A percentile compares a stretch with the other conserved stretches of the same genome.
Conservation (phyloP, 257 asterid genomes). For the Solanum chilense region DNA sequence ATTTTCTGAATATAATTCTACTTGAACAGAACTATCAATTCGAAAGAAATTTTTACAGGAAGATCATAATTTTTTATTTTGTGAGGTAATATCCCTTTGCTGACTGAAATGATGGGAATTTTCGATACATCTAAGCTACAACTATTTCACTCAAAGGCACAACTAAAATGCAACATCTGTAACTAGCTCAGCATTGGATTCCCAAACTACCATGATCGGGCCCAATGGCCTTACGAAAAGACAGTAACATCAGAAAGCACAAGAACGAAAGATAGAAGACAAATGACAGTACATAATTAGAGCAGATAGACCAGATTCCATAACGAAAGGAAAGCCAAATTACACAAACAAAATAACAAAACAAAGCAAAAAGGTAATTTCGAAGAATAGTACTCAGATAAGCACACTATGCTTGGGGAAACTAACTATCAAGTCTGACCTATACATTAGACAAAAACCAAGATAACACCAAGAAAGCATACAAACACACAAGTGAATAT, state of each 20-base stretch:
- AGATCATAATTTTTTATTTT: background rate
- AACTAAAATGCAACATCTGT: background rate
- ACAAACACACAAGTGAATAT: background rate
- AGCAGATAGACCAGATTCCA: background rate
- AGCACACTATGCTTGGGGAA: background rate
- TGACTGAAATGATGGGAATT: background rate
- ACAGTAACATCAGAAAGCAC: slow-evolving; percentile 1
- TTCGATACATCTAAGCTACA: background rate
- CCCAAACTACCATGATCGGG: background rate
- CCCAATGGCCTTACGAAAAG: background rate
- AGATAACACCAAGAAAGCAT: background rate
- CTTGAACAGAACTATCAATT: background rate
- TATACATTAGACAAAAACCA: background rate
- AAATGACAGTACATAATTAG: background rate
- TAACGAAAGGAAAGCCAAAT: background rate
- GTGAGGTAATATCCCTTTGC: background rate
- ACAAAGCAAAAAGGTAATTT: background rate
- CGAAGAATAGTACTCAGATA: background rate
- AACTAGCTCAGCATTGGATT: background rate
- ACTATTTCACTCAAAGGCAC: background rate
- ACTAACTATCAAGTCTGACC: background rate
- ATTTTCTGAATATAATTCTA: background rate
- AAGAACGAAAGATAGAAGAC: background rate
- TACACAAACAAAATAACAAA: background rate
- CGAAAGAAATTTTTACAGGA: background rate